Base-by-base conservation (phyloP, 495 filamentous ascomycete species). In the Xylaria castorea region DNA sequence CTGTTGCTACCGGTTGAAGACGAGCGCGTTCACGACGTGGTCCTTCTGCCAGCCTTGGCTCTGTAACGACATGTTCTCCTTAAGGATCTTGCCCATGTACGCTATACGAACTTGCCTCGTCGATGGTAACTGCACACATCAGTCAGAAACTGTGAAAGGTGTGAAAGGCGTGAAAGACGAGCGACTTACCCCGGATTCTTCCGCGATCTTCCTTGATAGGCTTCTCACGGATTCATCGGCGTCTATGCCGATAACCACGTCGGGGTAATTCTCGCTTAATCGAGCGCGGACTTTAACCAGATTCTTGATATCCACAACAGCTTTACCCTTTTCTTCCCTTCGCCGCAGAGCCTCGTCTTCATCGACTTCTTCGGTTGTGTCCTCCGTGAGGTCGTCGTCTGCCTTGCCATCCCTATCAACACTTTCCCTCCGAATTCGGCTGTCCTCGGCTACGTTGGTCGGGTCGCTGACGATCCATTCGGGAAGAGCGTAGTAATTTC, bases 21-120 rank as follows among this genome's bases (percentile, higher is more conserved):
- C 90, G 69, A 96, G 79, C 8, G 93, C 94, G 78, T 95, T 97
- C 66, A 97, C 81, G 30, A 95, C 85, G 80, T 95, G 87, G 27
- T 90, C 93, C 68, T 87, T 84, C 75, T 89, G 87, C 93, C 93
- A 97, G 34, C 92, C 92, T 75, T 94, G 93, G 38, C 83, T 85
- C 22, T 81, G 77, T 20, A 97, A 78, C 0, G 91, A 82, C 32
- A 86, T 76, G 42, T 85, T 84, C 74, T 96, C 93, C 70, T 91
- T 89, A 20, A 97, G 85, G 48, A 95, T 87, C 76, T 88, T 91
- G 64, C 94, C 94, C 78, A 96, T 87, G 78, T 95, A 97, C 50
- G 87, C 91, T 36, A 97, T 87, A 50, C 87, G 88, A 30, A 97
- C 82, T 38, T 85, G 87, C 72, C 87, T 89, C 36, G 81, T 79